Conservation (phyloP, 2,329 filamentous ascomycete genomes). For the Trichoderma breve region DNA sequence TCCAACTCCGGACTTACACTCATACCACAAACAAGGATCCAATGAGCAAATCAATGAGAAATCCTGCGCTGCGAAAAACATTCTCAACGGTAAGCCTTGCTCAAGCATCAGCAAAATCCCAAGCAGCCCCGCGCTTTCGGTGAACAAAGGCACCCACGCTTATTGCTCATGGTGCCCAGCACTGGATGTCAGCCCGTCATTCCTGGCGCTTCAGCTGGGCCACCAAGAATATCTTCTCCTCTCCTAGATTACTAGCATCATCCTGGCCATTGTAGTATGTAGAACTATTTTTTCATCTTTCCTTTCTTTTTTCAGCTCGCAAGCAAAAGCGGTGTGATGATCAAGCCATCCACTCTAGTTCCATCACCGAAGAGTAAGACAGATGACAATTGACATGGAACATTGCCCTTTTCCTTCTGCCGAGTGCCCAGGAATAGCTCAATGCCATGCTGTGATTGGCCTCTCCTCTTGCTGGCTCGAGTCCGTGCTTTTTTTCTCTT, state of each 20-base stretch:
- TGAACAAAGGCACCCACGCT: neutral
- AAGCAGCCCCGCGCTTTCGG: conserved; percentile 2
- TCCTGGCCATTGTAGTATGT: neutral
- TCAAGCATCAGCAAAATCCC: neutral
- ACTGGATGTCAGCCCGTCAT: neutral
- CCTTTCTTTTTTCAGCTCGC: conserved; percentile 5
- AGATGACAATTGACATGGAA: neutral
- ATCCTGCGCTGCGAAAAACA: neutral
- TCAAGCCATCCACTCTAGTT: neutral
- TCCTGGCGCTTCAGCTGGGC: conserved; percentile 6
- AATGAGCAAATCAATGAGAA: neutral
- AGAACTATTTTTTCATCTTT: neutral
- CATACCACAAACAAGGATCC: neutral
- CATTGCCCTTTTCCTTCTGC: neutral
- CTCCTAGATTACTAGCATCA: neutral
- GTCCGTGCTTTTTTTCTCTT: neutral
- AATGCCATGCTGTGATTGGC: neutral
- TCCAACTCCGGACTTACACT: neutral
- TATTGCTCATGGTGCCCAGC: neutral
- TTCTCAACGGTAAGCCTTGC: neutral
- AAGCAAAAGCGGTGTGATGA: conserved; percentile 15
- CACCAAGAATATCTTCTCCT: neutral
- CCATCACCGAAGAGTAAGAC: neutral
- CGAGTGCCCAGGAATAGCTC: neutral
- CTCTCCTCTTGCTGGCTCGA: neutral